Percentiles rank a stretch among this genome's conserved stretches.
Evolutionary conservation across 805 yeast species (phyloP).

Genomic region (Torulaspora microellipsoides): DNA sequence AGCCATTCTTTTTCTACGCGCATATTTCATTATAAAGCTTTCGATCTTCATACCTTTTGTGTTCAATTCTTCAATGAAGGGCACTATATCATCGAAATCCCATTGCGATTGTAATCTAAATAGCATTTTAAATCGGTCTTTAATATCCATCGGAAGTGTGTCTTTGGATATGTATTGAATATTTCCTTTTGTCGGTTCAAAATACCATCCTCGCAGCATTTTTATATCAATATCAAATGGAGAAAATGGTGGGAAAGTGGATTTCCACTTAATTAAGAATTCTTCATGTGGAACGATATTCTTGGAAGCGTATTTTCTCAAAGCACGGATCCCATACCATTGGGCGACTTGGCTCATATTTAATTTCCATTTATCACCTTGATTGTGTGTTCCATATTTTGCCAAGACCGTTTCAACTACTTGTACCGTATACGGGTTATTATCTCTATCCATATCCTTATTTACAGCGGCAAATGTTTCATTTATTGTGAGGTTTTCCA

Average conservation of each 20-base stretch:
- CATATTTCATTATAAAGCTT: conserved; percentile 57
- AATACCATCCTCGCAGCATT: conserved; percentile 52
- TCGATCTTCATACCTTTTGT: conserved; percentile 50
- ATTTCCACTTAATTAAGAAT: conserved; percentile 59
- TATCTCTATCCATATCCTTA: conserved; percentile 31
- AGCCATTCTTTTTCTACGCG: conserved; percentile 48
- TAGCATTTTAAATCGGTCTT: conserved; percentile 46
- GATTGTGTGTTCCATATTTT: conserved; percentile 37
- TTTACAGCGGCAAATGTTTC: conserved; percentile 29
- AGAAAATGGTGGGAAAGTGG: conserved; percentile 58
- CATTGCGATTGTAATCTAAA: conserved; percentile 54
- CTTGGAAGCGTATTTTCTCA: conserved; percentile 38
- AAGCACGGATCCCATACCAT: conserved; percentile 61
- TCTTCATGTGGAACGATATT: conserved; percentile 41
- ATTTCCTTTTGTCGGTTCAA: conserved; percentile 40
- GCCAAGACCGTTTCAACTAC: conserved; percentile 48
- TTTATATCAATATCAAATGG: conserved; percentile 54
- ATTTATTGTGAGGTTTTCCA: conserved; percentile 29
- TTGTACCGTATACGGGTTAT: conserved; percentile 34
- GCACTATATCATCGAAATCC: conserved; percentile 57
- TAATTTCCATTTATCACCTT: conserved; percentile 35
- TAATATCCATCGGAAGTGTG: conserved; percentile 46
- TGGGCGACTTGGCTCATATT: conserved; percentile 42
- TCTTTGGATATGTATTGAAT: conserved; percentile 52
- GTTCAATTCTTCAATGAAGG: conserved; percentile 59